These are phyloP conservation scores for Narthecium ossifragum DNA, from an alignment of 106 monocot genomes.

Conservation along the genomic window DNA sequence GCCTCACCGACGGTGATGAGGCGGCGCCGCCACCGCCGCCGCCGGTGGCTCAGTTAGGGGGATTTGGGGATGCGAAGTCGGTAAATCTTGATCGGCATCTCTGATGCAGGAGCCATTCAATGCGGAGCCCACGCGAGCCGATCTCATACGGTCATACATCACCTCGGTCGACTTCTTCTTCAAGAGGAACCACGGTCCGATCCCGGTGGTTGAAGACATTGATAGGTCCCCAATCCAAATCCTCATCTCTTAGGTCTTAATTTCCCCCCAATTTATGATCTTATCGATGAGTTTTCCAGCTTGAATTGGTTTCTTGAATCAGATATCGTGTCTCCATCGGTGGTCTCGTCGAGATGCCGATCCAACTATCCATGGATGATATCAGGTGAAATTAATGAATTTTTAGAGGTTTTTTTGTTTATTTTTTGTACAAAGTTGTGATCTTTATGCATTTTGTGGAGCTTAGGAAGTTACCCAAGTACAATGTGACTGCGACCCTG, in stretches of 20 bases:
- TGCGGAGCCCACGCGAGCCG: conserved; percentile 78
- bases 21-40: too few species aligned
- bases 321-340: conserved; percentile 63
- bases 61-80: too few species aligned
- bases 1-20: too few species aligned
- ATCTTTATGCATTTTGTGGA: too few species aligned
- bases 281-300: too few species aligned
- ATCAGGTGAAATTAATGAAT: too few species aligned
- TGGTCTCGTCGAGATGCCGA: conserved; percentile 63
- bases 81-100: not conserved
- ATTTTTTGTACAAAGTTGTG: too few species aligned
- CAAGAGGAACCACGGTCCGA: conserved; percentile 99
- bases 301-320: conserved; percentile 12
- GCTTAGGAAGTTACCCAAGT: conserved; percentile 93
- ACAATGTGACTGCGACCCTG: conserved; percentile 81
- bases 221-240: conserved; percentile 42
- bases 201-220: conserved; percentile 79
- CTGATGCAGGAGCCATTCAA: conserved; percentile 87
- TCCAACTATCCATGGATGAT: conserved; percentile 69
- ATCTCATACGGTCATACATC: conserved; percentile 64
- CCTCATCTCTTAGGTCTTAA: too few species aligned
- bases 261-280: not conserved
- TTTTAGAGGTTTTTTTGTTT: too few species aligned
- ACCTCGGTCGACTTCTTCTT: conserved; percentile 85
- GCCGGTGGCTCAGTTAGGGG: too few species aligned